Percentiles rank a stretch among this genome's conserved stretches.
Conservation (phyloP, 2,329 filamentous ascomycete species). For the Orbilia quercus region DNA sequence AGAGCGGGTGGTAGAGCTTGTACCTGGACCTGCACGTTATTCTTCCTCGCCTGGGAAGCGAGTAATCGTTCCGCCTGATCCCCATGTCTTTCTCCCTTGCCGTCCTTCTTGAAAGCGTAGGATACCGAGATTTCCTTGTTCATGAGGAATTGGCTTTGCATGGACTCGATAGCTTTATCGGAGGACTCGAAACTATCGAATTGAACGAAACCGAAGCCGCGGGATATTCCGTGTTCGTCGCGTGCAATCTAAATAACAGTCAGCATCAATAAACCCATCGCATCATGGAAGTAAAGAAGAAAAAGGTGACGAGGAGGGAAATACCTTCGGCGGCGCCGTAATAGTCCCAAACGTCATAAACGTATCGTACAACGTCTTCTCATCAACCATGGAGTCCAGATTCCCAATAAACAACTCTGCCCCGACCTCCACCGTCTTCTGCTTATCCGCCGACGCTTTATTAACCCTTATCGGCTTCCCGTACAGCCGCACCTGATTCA, state of each 20-base stretch:
- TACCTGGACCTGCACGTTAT: slow-evolving; percentile 86
- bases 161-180: slow-evolving; percentile 87
- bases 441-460: slow-evolving; percentile 92
- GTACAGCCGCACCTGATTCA: slow-evolving; percentile 93
- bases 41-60: slow-evolving; percentile 89
- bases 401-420: slow-evolving; percentile 98
- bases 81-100: slow-evolving; percentile 94
- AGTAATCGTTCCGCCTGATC: slow-evolving; percentile 93
- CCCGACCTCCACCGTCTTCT: slow-evolving; percentile 90
- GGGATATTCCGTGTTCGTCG: slow-evolving; percentile 86
- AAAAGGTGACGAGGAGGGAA: slow-evolving; percentile 2
- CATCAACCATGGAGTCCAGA: slow-evolving; percentile 91
- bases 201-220: slow-evolving; percentile 96
- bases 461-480: slow-evolving; percentile 97
- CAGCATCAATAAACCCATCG: background rate
- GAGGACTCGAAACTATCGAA: slow-evolving; percentile 93
- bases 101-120: slow-evolving; percentile 99
- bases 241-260: slow-evolving; percentile 72
- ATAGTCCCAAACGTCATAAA: slow-evolving; percentile 92
- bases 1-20: slow-evolving; percentile 81
- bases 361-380: slow-evolving; percentile 94
- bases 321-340: slow-evolving; percentile 83
- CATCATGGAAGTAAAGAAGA: background rate
- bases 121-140: slow-evolving; percentile 97
- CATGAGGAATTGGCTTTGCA: slow-evolving; percentile 96